Conservation (phyloP, 164 flowering plant genomes). For the Protea cynaroides region DNA sequence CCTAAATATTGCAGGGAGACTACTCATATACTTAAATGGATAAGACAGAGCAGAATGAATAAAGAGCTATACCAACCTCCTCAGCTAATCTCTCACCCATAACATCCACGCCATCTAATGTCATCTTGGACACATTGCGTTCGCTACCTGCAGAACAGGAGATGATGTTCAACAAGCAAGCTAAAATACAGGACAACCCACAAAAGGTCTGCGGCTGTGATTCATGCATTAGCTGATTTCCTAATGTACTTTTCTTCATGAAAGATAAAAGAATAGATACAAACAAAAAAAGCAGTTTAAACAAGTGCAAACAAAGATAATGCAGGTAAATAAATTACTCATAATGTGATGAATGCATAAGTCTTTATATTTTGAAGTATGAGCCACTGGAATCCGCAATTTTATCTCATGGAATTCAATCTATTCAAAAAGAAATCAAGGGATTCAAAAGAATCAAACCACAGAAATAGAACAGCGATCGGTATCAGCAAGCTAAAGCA, state of each 20-base stretch:
- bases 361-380: too few relatives aligned
- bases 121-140: constrained; percentile 50
- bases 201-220: not conserved
- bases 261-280: not conserved
- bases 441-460: not conserved
- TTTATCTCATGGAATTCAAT: not conserved
- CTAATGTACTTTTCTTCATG: not conserved
- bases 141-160: constrained; percentile 65
- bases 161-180: constrained; percentile 1
- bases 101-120: constrained; percentile 95
- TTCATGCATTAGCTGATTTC: not conserved
- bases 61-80: constrained; percentile 51
- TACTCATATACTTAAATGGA: not conserved
- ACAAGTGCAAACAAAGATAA: not conserved
- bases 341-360: too few relatives aligned
- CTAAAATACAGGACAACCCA: not conserved
- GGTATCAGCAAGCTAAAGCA: not conserved
- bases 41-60: not conserved
- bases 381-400: too few relatives aligned
- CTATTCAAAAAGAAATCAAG: not conserved
- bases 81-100: constrained; percentile 90
- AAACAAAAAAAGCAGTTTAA: not conserved
- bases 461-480: not conserved
- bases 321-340: too few relatives aligned
- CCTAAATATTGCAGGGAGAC: not conserved